A percentile compares a stretch with the other conserved stretches of the same genome.
These are phyloP conservation scores for Entonaema liquescens DNA, from an alignment of 495 filamentous ascomycete genomes.

Conservation along the genomic window DNA sequence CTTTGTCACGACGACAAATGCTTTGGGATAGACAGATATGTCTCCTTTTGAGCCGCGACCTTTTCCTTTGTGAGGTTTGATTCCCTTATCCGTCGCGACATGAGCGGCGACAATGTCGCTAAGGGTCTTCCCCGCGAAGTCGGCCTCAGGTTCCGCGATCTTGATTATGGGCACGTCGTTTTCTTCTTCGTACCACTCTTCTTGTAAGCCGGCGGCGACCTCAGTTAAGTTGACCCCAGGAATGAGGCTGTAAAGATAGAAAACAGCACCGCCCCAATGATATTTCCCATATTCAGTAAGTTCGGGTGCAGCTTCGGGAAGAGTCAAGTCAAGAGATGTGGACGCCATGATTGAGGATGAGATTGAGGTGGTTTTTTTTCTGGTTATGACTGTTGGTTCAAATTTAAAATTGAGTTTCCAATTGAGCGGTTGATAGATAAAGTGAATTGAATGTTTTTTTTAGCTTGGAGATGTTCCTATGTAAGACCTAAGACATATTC, in stretches of 20 bases:
- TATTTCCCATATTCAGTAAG: neutral
- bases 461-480: neutral
- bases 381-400: too few relatives aligned
- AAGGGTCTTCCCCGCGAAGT: constrained; percentile 13
- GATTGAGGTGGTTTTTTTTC: neutral
- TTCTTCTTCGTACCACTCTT: neutral
- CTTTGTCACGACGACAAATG: constrained; percentile 6
- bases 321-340: neutral
- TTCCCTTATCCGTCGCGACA: constrained; percentile 1
- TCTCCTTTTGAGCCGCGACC: neutral
- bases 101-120: constrained; percentile 8
- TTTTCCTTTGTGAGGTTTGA: neutral
- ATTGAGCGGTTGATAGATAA: neutral
- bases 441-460: too few relatives aligned
- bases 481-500: too few relatives aligned
- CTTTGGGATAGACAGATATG: neutral
- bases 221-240: neutral
- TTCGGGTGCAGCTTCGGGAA: constrained; percentile 3
- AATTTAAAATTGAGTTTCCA: neutral
- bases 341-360: neutral
- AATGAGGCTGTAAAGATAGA: constrained; percentile 3
- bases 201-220: neutral
- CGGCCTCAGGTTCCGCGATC: neutral
- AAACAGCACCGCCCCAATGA: neutral
- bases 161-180: neutral